Conservation (phyloP, 1,139 yeast species). For the Taphrina communis region DNA sequence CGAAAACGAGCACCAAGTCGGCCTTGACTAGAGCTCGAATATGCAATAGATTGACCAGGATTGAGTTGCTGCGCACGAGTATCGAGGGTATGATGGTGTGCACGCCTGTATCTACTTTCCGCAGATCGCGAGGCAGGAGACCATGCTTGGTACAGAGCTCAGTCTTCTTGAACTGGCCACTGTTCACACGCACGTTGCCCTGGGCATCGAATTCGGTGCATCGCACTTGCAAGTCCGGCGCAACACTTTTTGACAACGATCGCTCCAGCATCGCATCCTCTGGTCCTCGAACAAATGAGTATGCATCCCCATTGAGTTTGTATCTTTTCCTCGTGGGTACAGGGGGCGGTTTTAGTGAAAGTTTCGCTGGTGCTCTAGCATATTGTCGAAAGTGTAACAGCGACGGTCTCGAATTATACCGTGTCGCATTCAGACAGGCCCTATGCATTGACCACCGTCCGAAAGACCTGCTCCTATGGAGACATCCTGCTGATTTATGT, state of each 20-base stretch:
- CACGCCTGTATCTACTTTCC: constrained; percentile 86
- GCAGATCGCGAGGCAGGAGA: constrained; percentile 76
- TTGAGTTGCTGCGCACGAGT: constrained; percentile 76
- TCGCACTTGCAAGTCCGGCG: constrained; percentile 50
- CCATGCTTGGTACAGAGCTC: constrained; percentile 76
- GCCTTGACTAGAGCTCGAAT: constrained; percentile 84
- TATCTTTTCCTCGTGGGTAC: not conserved
- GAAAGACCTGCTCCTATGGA: not conserved
- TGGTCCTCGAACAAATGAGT: constrained; percentile 23
- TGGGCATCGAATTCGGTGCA: constrained; percentile 79
- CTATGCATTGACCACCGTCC: constrained; percentile 5
- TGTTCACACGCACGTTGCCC: constrained; percentile 76
- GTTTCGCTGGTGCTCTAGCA: constrained; percentile 17
- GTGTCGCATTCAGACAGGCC: constrained; percentile 9
- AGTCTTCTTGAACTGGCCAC: constrained; percentile 78
- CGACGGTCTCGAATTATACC: not conserved
- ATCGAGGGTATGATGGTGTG: constrained; percentile 90
- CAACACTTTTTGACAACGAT: constrained; percentile 23
- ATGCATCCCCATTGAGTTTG: constrained; percentile 17
- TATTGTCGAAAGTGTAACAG: constrained; percentile 1
- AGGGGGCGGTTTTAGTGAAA: not conserved
- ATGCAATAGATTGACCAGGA: constrained; percentile 78
- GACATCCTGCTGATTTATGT: not conserved
- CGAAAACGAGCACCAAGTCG: constrained; percentile 82
- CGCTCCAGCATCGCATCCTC: constrained; percentile 28